These are phyloP conservation scores for Heterobasidion annosum DNA, from an alignment of 1,284 basidiomycete species.

Conservation along the genomic window DNA sequence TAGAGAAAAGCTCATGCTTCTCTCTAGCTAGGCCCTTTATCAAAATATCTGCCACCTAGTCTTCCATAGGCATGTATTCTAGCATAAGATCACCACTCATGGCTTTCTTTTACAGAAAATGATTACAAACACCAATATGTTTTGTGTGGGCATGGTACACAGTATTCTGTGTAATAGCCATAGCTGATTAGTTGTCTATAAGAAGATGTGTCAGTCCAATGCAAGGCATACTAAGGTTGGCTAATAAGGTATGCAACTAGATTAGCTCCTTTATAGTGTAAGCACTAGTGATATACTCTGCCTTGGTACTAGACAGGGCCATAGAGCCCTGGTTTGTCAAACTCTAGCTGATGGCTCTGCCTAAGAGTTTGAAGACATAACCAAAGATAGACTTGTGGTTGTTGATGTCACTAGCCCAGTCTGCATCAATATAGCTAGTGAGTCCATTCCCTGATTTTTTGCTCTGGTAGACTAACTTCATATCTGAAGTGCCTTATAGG, in stretches of 20 bases:
- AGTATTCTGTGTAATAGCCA: not conserved
- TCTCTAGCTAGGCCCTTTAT: not conserved
- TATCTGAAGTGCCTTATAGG: conserved; percentile 25
- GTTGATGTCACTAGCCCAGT: not conserved
- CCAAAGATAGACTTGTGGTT: conserved; percentile 2
- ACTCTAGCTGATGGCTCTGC: conserved; percentile 19
- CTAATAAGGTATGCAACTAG: conserved; percentile 12
- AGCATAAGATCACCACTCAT: not conserved
- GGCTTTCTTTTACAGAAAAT: not conserved
- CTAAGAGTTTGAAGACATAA: conserved; percentile 2
- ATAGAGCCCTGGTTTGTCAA: conserved; percentile 19
- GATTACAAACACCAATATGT: not conserved
- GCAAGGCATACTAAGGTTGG: conserved; percentile 5
- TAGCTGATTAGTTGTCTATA: not conserved
- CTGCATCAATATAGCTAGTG: not conserved
- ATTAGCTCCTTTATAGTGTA: conserved; percentile 9
- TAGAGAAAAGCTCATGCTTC: not conserved
- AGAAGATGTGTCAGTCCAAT: not conserved
- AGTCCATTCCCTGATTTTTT: no score
- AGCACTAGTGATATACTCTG: conserved; percentile 23
- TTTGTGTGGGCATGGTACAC: not conserved
- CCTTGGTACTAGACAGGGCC: conserved; percentile 20
- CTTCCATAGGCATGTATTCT: not conserved
- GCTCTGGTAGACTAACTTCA: conserved; percentile 1
- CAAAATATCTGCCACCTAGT: not conserved